A percentile compares a stretch with the other conserved stretches of the same genome.
These are phyloP conservation scores for Dendrobium nobile DNA, from an alignment of 106 monocot genomes.

Conservation along the genomic window DNA sequence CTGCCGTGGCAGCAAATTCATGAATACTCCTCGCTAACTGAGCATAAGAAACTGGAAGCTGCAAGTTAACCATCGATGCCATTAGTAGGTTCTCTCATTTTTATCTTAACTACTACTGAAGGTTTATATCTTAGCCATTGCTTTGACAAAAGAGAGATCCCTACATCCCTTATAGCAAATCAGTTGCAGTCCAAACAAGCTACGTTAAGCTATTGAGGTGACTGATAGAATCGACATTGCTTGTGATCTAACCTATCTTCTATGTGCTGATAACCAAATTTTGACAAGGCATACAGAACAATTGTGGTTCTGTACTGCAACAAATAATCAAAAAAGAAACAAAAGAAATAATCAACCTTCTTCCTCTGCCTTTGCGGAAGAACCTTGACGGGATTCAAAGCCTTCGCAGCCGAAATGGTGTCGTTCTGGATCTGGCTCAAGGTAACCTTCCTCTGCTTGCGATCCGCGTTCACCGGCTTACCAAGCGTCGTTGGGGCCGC, in stretches of 20 bases:
- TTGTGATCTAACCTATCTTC: not conserved
- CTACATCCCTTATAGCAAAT: not conserved
- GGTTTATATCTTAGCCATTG: not conserved
- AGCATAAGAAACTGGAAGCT: slow-evolving; percentile 85
- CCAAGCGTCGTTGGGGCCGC: slow-evolving; percentile 45
- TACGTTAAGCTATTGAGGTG: not conserved
- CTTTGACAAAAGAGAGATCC: not conserved
- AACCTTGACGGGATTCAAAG: slow-evolving; percentile 73
- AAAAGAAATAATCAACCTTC: slow-evolving; percentile 30
- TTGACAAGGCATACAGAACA: not conserved
- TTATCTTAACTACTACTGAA: not conserved
- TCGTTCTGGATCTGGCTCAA: slow-evolving; percentile 95
- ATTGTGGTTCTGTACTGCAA: not conserved
- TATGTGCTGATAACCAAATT: not conserved
- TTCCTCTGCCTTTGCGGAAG: slow-evolving; percentile 59
- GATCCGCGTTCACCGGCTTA: slow-evolving; percentile 53
- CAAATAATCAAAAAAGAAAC: not conserved
- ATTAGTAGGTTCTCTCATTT: not conserved
- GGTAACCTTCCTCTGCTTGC: slow-evolving; percentile 60
- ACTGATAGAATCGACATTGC: not conserved
- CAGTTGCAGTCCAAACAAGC: not conserved
- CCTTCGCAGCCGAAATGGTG: slow-evolving; percentile 88
- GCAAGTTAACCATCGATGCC: not conserved
- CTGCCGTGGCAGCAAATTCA: slow-evolving; percentile 81
- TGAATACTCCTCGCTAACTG: slow-evolving; percentile 85